Base-by-base conservation (phyloP, 2,329 filamentous ascomycete genomes). In the Phoma herbarum region DNA sequence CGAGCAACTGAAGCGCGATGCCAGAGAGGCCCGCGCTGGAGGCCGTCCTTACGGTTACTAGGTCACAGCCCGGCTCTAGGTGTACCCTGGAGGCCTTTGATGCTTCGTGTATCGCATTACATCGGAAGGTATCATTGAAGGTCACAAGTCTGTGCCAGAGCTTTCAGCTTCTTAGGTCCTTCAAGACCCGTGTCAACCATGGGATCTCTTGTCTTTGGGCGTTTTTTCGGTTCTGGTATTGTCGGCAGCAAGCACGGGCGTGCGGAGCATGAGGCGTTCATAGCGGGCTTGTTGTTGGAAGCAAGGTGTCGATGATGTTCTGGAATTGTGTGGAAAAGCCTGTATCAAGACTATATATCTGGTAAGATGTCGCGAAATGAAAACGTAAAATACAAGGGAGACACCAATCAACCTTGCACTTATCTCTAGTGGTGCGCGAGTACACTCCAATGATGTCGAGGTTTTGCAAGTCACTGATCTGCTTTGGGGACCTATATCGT, bases 31-130 rank as follows among this genome's bases (percentile, higher is more conserved):
- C 16, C 37, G 63, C 5, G 57, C 42, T 22, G 67, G 67, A 23
- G 64, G 64, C 2, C 43, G 51, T 20, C 67, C 68, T 16, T 18
- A 52, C 10, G 67, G 67, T 39, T 70, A 68, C 57, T 61, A 28
- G 45, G 20, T 14, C 31, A 14, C 2, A 14, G 9, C 3, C 5
- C 9, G 23, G 18, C 20, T 37, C 14, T 25, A 35, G 33, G 33
- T 35, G 18, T n/a, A 23, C 4, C 10, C 14, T 16, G 5, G 26
- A 47, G 22, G 6, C 14, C 26, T 23, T 23, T 4, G 14, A 10
- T 29, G 28, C 20, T 37, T 44, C 14, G 29, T 25, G 25, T 25
- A 26, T 1, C 26, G 43, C 4, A 26, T 14, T 14, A 26, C 23
- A 46, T n/a, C 10, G 6, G 25, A 29, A 23, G 23, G 4, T 18